Percentiles rank a stretch among this genome's conserved stretches.
phyloP scores from a whole-genome alignment of 2,329 filamentous ascomycete genomes.

The Aspergillus sp. region DNA sequence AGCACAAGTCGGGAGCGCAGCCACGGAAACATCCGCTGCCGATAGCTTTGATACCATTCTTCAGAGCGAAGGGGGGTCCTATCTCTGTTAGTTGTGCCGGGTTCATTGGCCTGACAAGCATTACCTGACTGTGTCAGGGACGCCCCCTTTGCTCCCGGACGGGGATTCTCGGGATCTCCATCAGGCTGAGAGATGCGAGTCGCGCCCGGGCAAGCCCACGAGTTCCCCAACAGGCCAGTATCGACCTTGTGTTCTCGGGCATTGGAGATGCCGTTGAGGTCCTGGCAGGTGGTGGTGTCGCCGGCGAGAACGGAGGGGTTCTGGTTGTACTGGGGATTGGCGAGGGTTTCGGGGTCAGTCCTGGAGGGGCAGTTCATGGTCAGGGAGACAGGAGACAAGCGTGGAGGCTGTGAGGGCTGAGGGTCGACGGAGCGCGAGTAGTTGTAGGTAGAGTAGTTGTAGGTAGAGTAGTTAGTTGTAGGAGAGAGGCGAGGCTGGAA shows the following conservation, averaged over 20 bases:
- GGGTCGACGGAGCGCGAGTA: too few relatives aligned
- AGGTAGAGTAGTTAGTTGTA: too few relatives aligned
- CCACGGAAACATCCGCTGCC: slow-evolving; percentile 1
- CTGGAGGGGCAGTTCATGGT: slow-evolving; percentile 49
- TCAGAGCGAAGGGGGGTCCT: slow-evolving; percentile 14
- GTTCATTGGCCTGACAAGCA: not conserved
- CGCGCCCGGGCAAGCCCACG: not conserved
- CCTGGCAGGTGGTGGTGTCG: slow-evolving; percentile 45
- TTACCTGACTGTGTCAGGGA: slow-evolving; percentile 23
- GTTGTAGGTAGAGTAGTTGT: too few relatives aligned
- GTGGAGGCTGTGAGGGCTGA: too few relatives aligned
- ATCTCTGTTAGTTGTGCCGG: not conserved
- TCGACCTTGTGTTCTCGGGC: slow-evolving; percentile 32
- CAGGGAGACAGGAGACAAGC: too few relatives aligned
- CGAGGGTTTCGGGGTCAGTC: slow-evolving; percentile 38
- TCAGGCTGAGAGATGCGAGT: slow-evolving; percentile 1
- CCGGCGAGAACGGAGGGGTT: slow-evolving; percentile 42
- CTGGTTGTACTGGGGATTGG: slow-evolving; percentile 47
- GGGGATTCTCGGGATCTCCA: slow-evolving; percentile 5
- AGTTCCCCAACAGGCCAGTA: slow-evolving; percentile 1
- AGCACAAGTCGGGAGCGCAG: slow-evolving; percentile 2
- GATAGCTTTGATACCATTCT: slow-evolving; percentile 2
- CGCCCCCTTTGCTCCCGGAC: slow-evolving; percentile 7
- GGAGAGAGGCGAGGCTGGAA: too few relatives aligned
- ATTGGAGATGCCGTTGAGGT: slow-evolving; percentile 48